Conservation (phyloP, 768 basidiomycete genomes). For the Termitomyces sp. region DNA sequence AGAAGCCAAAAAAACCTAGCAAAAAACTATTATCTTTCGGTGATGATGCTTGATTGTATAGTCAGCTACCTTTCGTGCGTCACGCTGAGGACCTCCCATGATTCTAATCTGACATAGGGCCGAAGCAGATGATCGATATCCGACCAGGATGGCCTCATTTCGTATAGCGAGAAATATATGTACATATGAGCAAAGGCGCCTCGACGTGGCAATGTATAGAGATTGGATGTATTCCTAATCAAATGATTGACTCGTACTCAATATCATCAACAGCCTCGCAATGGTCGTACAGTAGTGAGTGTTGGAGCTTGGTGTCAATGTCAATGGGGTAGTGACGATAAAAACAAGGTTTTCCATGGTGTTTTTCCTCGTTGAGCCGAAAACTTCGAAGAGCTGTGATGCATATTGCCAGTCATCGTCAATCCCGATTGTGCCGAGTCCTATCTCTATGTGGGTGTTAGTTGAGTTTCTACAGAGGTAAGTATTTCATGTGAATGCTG, state of each 20-base stretch:
- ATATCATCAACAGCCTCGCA: too few relatives aligned
- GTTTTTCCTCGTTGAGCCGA: too few relatives aligned
- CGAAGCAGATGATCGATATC: not conserved
- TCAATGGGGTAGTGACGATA: not conserved
- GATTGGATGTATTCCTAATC: too few relatives aligned
- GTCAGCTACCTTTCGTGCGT: not conserved
- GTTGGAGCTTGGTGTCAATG: not conserved
- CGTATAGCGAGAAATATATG: not conserved
- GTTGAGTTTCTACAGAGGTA: too few relatives aligned
- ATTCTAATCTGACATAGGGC: not conserved
- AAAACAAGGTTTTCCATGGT: not conserved
- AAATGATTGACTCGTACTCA: too few relatives aligned
- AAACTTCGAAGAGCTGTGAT: too few relatives aligned
- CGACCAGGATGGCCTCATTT: not conserved
- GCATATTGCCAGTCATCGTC: too few relatives aligned
- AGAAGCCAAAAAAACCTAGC: constrained; percentile 48
- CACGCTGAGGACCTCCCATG: not conserved
- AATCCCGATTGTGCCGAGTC: too few relatives aligned
- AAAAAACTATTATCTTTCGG: constrained; percentile 52
- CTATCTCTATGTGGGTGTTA: too few relatives aligned
- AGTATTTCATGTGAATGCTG: too few relatives aligned
- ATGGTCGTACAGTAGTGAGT: not conserved
- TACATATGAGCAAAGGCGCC: not conserved
- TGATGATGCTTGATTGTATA: constrained; percentile 40
- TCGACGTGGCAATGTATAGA: not conserved